A percentile compares a stretch with the other conserved stretches of the same genome.
Conservation (phyloP, 2,329 filamentous ascomycete species). For the Pseudovirgaria hyperparasitica region DNA sequence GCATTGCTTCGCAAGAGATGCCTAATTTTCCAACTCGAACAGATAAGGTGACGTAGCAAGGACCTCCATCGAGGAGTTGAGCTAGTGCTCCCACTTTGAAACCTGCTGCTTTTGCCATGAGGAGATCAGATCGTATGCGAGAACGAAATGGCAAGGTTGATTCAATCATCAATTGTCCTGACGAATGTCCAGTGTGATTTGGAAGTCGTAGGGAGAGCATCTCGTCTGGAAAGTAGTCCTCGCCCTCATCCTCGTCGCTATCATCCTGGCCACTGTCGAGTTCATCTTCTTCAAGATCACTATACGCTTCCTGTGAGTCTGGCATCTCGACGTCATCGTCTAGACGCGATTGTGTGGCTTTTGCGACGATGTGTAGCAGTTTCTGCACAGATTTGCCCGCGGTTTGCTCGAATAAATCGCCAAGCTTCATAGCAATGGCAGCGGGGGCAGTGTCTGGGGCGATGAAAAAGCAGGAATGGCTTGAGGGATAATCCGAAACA, state of each 20-base stretch:
- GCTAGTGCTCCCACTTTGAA: slow-evolving; percentile 56
- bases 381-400: slow-evolving; percentile 35
- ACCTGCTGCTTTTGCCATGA: slow-evolving; percentile 47
- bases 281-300: slow-evolving; percentile 17
- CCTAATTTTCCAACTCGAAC: slow-evolving; percentile 56
- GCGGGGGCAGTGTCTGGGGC: slow-evolving; percentile 35
- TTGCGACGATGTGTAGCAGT: slow-evolving; percentile 35
- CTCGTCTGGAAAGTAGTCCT: slow-evolving; percentile 27
- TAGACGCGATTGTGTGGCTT: slow-evolving; percentile 20
- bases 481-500: slow-evolving; percentile 45
- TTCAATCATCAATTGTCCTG: slow-evolving; percentile 5
- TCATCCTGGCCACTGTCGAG: slow-evolving; percentile 16
- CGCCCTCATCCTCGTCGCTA: slow-evolving; percentile 19
- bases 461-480: slow-evolving; percentile 46
- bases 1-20: slow-evolving; percentile 60
- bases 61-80: slow-evolving; percentile 34
- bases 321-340: slow-evolving; percentile 31
- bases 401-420: slow-evolving; percentile 29
- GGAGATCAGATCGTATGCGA: slow-evolving; percentile 49
- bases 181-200: slow-evolving; percentile 2
- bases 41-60: slow-evolving; percentile 51
- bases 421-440: slow-evolving; percentile 30
- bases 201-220: slow-evolving; percentile 20
- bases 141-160: slow-evolving; percentile 14
- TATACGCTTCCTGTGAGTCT: slow-evolving; percentile 22